phyloP scores from a whole-genome alignment of 495 filamentous ascomycete genomes.

The Trichoderma asperelloides region DNA sequence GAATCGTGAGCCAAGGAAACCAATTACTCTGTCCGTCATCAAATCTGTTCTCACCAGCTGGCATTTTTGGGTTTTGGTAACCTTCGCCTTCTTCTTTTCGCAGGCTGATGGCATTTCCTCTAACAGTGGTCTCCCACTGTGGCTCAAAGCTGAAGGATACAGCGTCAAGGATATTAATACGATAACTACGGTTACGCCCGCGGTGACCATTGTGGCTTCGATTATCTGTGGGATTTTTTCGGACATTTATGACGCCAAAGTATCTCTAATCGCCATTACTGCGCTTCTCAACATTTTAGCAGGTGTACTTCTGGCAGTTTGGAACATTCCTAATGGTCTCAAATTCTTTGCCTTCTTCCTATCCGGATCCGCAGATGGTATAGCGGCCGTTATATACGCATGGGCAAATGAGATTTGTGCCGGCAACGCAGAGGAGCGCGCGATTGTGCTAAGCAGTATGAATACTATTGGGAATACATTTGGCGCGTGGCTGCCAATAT shows the following conservation, averaged over 20 bases:
- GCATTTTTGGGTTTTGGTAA: constrained; percentile 42
- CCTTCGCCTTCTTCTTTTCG: constrained; percentile 39
- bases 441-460: constrained; percentile 45
- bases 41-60: constrained; percentile 32
- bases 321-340: constrained; percentile 44
- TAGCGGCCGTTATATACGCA: constrained; percentile 50
- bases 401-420: constrained; percentile 53
- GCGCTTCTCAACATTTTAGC: background rate
- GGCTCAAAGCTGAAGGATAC: constrained; percentile 36
- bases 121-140: constrained; percentile 37
- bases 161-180: constrained; percentile 38
- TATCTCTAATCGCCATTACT: background rate
- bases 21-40: constrained; percentile 23
- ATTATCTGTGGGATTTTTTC: constrained; percentile 13
- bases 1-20: background rate
- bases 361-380: constrained; percentile 45
- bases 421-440: constrained; percentile 37
- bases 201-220: constrained; percentile 41
- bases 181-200: constrained; percentile 39
- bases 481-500: constrained; percentile 34
- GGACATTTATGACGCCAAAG: background rate
- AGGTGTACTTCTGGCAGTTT: background rate
- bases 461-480: constrained; percentile 48
- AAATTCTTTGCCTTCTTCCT: constrained; percentile 29
- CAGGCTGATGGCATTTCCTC: constrained; percentile 43